Conservation (phyloP, 176 grass and related monocot species). For the Typha latifolia region DNA sequence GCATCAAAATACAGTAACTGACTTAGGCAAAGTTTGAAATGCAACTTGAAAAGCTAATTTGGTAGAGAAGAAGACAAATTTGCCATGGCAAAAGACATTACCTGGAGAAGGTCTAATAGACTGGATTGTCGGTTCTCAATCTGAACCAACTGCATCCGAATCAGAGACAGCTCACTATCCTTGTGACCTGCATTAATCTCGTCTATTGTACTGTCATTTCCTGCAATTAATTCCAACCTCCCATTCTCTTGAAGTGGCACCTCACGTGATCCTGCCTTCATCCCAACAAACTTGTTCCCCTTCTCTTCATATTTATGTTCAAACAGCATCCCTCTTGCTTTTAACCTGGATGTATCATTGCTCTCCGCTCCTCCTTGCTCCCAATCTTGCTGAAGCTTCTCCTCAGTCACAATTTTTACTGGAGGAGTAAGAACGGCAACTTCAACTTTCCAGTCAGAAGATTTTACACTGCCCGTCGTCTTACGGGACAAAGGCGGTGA, state of each 20-base stretch:
- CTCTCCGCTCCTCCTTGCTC: conserved; percentile 21
- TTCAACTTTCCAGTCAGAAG: conserved; percentile 35
- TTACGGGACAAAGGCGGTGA: conserved; percentile 34
- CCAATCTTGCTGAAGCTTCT: conserved; percentile 28
- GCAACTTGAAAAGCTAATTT: not conserved
- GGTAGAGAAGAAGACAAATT: not conserved
- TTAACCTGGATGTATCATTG: conserved; percentile 42
- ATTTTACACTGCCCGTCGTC: conserved; percentile 3
- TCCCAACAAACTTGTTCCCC: conserved; percentile 35
- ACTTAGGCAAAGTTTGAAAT: not conserved
- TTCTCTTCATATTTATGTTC: conserved; percentile 49
- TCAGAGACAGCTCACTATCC: conserved; percentile 60
- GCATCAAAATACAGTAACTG: not conserved
- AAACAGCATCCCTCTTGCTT: conserved; percentile 45
- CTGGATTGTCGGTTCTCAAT: conserved; percentile 84
- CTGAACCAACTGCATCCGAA: conserved; percentile 85
- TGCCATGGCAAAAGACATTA: conserved; percentile 18
- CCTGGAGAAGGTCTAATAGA: conserved; percentile 90
- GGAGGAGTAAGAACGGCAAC: conserved; percentile 32
- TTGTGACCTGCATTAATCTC: conserved; percentile 44
- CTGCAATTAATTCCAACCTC: conserved; percentile 27
- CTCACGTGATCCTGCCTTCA: conserved; percentile 58
- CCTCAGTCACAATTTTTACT: conserved; percentile 41
- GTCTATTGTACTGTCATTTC: conserved; percentile 27
- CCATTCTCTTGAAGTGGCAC: conserved; percentile 48